Conservation (phyloP, 495 filamentous ascomycete species). For the Chaetomium fimeti region DNA sequence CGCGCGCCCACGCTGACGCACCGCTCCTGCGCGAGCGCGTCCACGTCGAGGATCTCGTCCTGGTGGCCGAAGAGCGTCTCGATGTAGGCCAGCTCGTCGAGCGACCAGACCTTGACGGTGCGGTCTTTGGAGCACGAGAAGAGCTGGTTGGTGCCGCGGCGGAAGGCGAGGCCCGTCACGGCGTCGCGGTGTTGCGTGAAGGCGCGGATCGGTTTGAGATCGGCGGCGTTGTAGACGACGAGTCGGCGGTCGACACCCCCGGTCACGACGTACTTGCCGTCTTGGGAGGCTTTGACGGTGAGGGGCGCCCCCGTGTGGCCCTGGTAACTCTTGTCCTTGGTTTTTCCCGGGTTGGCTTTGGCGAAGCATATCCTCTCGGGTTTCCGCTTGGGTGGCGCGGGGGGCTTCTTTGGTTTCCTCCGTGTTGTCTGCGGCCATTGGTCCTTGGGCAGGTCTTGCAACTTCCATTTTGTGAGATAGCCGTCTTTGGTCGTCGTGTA, state of each 20-base stretch:
- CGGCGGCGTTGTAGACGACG: slow-evolving; percentile 80
- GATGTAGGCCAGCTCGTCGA: slow-evolving; percentile 82
- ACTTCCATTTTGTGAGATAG: slow-evolving; percentile 81
- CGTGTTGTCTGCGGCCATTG: slow-evolving; percentile 53
- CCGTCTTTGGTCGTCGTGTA: slow-evolving; percentile 89
- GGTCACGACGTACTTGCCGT: slow-evolving; percentile 87
- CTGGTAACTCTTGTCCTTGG: slow-evolving; percentile 61
- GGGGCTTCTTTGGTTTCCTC: slow-evolving; percentile 60
- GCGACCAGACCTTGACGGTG: slow-evolving; percentile 69
- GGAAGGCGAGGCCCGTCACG: slow-evolving; percentile 79
- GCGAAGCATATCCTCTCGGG: slow-evolving; percentile 69
- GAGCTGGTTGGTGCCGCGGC: slow-evolving; percentile 85
- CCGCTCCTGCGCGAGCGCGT: slow-evolving; percentile 77
- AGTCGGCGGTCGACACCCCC: slow-evolving; percentile 79
- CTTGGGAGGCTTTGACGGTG: slow-evolving; percentile 78
- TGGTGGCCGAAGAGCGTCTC: slow-evolving; percentile 97
- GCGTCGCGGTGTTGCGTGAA: slow-evolving; percentile 91
- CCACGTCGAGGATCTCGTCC: slow-evolving; percentile 79
- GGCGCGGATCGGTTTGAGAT: slow-evolving; percentile 71
- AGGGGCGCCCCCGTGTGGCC: slow-evolving; percentile 77
- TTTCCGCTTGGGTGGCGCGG: slow-evolving; percentile 62
- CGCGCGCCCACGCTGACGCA: slow-evolving; percentile 84
- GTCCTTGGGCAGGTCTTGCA: slow-evolving; percentile 58
- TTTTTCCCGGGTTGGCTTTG: slow-evolving; percentile 62
- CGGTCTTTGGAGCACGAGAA: slow-evolving; percentile 86